These are phyloP conservation scores for Alloteropsis semialata DNA, from an alignment of 176 grass and related monocot species.

Conservation along the genomic window DNA sequence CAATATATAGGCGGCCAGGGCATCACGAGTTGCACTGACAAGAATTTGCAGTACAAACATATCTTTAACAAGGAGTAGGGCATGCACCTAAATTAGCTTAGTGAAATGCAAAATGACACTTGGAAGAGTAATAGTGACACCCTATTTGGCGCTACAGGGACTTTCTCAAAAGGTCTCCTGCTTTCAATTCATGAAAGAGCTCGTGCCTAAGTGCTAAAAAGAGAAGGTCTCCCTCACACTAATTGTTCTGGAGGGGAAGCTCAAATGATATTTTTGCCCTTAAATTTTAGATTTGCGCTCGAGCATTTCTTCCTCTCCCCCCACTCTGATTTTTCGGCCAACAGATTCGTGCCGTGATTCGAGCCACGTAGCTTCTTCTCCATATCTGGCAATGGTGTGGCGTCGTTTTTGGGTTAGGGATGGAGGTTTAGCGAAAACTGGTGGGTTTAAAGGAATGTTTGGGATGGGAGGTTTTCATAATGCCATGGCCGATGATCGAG, in stretches of 20 bases:
- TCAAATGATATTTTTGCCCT: too few species aligned
- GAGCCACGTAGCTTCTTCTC: too few species aligned
- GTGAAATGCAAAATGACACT: not conserved
- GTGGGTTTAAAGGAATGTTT: too few species aligned
- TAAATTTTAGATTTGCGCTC: too few species aligned
- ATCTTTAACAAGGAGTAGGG: not conserved
- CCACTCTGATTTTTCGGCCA: too few species aligned
- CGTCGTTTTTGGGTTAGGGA: too few species aligned
- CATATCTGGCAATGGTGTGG: too few species aligned
- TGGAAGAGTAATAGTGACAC: not conserved
- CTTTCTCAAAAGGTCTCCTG: not conserved
- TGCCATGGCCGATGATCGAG: too few species aligned
- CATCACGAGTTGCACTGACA: not conserved
- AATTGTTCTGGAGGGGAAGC: not conserved
- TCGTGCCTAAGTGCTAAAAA: not conserved
- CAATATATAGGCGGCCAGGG: constrained; percentile 34
- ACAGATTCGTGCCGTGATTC: too few species aligned
- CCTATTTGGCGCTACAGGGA: not conserved
- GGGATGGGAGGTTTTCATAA: too few species aligned
- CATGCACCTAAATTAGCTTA: not conserved
- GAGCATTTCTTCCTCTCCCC: too few species aligned
- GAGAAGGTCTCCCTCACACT: not conserved
- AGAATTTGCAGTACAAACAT: not conserved
- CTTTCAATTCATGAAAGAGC: not conserved
- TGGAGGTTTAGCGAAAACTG: too few species aligned